phyloP scores from a whole-genome alignment of 495 filamentous ascomycete species.

The Hypomontagnella submonticulosa region DNA sequence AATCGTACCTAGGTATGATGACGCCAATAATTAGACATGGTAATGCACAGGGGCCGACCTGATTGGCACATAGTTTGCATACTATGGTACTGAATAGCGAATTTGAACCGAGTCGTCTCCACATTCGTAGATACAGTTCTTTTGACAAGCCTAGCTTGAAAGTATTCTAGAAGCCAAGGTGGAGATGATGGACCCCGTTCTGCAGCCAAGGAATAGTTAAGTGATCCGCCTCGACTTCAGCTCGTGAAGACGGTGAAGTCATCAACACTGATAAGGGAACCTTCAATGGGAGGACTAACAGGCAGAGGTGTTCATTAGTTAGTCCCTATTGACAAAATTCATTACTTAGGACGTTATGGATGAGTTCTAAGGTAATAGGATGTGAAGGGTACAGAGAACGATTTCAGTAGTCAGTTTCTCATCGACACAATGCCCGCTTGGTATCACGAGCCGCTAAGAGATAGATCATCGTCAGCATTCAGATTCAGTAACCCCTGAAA shows the following conservation, averaged over 20 bases:
- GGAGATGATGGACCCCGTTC: slow-evolving; percentile 11
- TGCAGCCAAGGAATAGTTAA: slow-evolving; percentile 29
- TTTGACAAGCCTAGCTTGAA: slow-evolving; percentile 1
- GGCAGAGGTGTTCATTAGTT: slow-evolving; percentile 3
- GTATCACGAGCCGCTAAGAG: slow-evolving; percentile 22
- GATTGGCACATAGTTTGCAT: slow-evolving; percentile 11
- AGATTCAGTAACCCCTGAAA: slow-evolving; percentile 2
- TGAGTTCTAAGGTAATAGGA: not conserved
- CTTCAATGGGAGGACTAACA: not conserved
- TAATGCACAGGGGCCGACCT: not conserved
- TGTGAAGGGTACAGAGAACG: not conserved
- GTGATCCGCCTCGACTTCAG: slow-evolving; percentile 15
- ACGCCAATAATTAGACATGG: slow-evolving; percentile 8
- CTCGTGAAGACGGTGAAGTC: slow-evolving; percentile 3
- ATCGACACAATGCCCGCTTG: not conserved
- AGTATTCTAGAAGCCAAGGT: slow-evolving; percentile 27
- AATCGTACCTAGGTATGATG: slow-evolving; percentile 15
- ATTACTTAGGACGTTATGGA: not conserved
- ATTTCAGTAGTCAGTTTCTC: no score
- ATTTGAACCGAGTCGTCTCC: not conserved
- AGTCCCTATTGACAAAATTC: not conserved
- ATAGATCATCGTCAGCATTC: not conserved
- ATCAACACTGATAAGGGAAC: slow-evolving; percentile 10
- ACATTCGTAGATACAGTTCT: slow-evolving; percentile 3
- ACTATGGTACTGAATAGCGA: not conserved